phyloP scores from a whole-genome alignment of 2,329 filamentous ascomycete genomes.

The Pseudogymnoascus sp. region DNA sequence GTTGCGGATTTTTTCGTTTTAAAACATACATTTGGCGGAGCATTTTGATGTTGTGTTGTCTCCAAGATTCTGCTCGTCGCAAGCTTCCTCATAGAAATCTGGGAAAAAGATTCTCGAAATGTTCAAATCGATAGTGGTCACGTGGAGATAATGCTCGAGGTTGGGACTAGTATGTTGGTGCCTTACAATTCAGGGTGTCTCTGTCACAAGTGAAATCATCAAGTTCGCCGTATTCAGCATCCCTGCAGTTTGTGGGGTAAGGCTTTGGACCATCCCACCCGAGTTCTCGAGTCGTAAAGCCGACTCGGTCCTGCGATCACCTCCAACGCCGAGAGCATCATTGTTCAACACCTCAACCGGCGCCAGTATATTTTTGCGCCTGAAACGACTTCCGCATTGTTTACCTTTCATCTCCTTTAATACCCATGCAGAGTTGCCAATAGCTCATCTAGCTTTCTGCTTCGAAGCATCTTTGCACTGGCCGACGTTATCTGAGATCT shows the following conservation, averaged over 20 bases:
- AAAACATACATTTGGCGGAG: slow-evolving; percentile 29
- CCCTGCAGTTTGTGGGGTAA: slow-evolving; percentile 5
- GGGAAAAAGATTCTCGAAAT: slow-evolving; percentile 4
- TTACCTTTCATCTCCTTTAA: neutral
- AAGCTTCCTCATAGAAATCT: slow-evolving; percentile 5
- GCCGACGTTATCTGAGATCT: slow-evolving; percentile 4
- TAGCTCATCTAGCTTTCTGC: neutral
- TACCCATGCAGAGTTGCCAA: neutral
- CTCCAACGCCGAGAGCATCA: neutral
- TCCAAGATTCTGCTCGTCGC: slow-evolving; percentile 8
- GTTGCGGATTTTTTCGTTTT: neutral
- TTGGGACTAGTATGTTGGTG: neutral
- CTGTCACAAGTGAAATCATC: slow-evolving; percentile 2
- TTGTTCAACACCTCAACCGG: neutral
- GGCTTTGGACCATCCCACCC: slow-evolving; percentile 5
- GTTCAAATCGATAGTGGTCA: slow-evolving; percentile 7
- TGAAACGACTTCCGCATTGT: neutral
- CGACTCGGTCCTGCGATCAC: neutral
- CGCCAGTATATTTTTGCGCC: neutral
- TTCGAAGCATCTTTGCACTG: neutral
- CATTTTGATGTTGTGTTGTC: slow-evolving; percentile 23
- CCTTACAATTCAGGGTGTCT: neutral
- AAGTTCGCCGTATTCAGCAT: neutral
- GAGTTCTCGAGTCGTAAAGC: neutral
- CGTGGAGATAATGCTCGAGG: slow-evolving; percentile 1